phyloP scores from a whole-genome alignment of 2,329 filamentous ascomycete genomes.

The Pestalotiopsis sp. region DNA sequence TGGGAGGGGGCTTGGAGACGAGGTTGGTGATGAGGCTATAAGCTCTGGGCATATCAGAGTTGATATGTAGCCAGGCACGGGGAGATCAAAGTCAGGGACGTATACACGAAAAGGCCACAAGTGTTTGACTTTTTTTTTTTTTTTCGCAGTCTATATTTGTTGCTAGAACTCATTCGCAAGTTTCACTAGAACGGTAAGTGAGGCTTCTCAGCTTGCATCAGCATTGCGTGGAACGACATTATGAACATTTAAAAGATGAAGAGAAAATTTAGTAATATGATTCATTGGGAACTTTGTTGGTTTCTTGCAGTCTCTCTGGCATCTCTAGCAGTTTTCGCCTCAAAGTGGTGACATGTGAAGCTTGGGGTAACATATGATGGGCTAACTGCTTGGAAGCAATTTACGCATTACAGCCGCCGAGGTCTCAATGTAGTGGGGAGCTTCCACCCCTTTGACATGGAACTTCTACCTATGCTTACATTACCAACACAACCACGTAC shows the following conservation, averaged over 20 bases:
- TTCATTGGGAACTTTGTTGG: background rate
- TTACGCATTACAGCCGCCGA: background rate
- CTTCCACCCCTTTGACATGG: background rate
- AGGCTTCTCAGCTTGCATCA: background rate
- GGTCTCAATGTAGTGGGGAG: constrained; percentile 2
- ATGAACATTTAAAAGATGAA: background rate
- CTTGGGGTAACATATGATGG: background rate
- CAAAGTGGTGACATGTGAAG: background rate
- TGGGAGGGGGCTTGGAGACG: background rate
- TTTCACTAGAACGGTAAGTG: background rate
- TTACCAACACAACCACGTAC: background rate
- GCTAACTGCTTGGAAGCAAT: background rate
- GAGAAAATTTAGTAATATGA: background rate
- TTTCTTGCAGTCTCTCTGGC: background rate
- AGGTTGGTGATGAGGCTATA: background rate
- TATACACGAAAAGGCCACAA: background rate
- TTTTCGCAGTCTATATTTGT: background rate
- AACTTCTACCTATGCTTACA: background rate
- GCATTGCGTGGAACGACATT: background rate
- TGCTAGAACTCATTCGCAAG: background rate
- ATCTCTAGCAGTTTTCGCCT: background rate
- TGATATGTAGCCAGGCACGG: background rate
- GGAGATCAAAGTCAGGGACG: background rate
- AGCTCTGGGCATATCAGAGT: background rate
- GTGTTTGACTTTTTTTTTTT: background rate